A percentile compares a stretch with the other conserved stretches of the same genome.
Evolutionary conservation across 176 grass and related monocot genomes (phyloP).

Genomic region (Avena eriantha): DNA sequence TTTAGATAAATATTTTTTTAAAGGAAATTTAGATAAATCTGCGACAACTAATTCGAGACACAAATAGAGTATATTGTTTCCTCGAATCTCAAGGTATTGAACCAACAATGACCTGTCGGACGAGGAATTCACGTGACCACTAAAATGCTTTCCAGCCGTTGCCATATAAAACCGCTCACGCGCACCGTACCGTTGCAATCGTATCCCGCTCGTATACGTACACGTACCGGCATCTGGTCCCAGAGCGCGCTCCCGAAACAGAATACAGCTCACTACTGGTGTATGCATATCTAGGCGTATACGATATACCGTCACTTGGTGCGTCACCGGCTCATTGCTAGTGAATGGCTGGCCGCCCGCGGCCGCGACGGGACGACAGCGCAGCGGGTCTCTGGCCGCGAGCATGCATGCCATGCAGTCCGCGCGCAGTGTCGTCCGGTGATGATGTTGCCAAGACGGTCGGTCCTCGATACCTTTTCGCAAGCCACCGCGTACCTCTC

Average conservation of each 20-base stretch:
- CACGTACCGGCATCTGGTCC: background rate
- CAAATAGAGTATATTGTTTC: no score
- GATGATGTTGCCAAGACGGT: slow-evolving; percentile 6
- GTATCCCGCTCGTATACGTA: background rate
- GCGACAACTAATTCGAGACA: no score
- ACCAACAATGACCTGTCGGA: background rate
- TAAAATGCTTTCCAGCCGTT: background rate
- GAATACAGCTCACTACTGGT: background rate
- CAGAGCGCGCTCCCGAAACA: background rate
- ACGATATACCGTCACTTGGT: background rate
- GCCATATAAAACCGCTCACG: background rate
- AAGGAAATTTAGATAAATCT: no score
- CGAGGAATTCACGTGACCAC: background rate
- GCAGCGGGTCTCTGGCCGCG: background rate
- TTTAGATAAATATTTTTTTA: no score
- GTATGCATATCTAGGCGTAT: background rate
- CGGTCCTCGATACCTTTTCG: background rate
- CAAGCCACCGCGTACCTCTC: background rate
- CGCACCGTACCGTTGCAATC: background rate
- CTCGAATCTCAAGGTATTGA: no score
- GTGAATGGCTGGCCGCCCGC: background rate
- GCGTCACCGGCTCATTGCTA: slow-evolving; percentile 14
- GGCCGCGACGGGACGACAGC: slow-evolving; percentile 15
- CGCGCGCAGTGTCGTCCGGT: background rate
- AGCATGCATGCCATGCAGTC: background rate